A percentile compares a stretch with the other conserved stretches of the same genome.
Evolutionary conservation across 176 grass and related monocot species (phyloP).

Genomic region (Guadua angustifolia): DNA sequence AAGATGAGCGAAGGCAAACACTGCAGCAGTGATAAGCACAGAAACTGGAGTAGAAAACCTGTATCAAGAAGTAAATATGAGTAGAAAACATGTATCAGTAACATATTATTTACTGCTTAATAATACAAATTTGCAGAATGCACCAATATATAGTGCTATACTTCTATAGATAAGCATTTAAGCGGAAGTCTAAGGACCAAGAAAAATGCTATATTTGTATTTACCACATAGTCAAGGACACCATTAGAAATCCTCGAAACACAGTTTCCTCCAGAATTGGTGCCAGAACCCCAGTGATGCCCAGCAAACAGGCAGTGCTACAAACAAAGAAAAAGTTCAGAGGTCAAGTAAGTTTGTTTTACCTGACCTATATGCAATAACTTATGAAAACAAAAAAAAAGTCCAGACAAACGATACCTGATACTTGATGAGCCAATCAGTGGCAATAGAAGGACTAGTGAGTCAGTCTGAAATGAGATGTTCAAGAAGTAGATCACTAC

Average conservation of each 20-base stretch:
- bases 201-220: background rate
- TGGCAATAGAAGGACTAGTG: conserved; percentile 72
- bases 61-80: conserved; percentile 52
- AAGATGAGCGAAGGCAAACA: conserved; percentile 89
- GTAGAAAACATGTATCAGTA: conserved; percentile 73
- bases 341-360: conserved; percentile 38
- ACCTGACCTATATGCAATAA: background rate
- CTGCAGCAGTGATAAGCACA: conserved; percentile 70
- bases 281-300: conserved; percentile 83
- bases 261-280: conserved; percentile 94
- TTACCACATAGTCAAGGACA: conserved; percentile 89
- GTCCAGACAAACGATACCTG: conserved; percentile 55
- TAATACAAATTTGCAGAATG: conserved; percentile 12
- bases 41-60: conserved; percentile 89
- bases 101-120: conserved; percentile 8
- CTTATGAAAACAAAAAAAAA: conserved; percentile 12
- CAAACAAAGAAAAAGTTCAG: conserved; percentile 4
- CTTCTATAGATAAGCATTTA: conserved; percentile 1
- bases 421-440: conserved; percentile 82
- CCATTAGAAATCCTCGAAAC: conserved; percentile 95
- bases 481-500: conserved; percentile 37
- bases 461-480: conserved; percentile 75
- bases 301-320: conserved; percentile 84
- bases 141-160: conserved; percentile 11
- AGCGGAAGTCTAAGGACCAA: conserved; percentile 21